Percentiles rank a stretch among this genome's conserved stretches.
These are phyloP conservation scores for Lizanozyma gosingica DNA, from an alignment of 1,139 yeast species.

Conservation along the genomic window DNA sequence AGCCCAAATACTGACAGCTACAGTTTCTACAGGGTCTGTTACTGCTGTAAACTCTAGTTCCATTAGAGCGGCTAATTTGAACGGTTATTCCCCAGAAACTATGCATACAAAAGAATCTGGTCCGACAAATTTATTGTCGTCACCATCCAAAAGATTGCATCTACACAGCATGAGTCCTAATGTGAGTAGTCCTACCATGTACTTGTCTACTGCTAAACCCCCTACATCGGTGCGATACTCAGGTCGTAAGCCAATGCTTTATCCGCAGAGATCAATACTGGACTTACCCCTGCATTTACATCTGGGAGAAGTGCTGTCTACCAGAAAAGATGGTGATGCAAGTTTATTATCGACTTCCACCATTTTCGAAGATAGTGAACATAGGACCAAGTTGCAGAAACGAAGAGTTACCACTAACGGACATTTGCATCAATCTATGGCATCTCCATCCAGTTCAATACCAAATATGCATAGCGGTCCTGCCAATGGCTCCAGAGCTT, in stretches of 20 bases:
- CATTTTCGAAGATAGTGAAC: neutral
- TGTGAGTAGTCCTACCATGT: conserved; percentile 23
- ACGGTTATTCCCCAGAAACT: neutral
- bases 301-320: neutral
- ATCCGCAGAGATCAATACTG: neutral
- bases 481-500: too few species aligned
- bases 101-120: too few species aligned
- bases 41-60: neutral
- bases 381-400: neutral
- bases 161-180: conserved; percentile 37
- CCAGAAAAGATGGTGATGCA: conserved; percentile 1
- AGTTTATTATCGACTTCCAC: conserved; percentile 5
- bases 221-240: conserved; percentile 9
- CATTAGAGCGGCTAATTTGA: too few species aligned
- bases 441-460: conserved; percentile 2
- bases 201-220: conserved; percentile 9
- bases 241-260: neutral
- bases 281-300: neutral
- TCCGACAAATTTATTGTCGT: conserved; percentile 3
- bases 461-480: too few species aligned
- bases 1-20: neutral
- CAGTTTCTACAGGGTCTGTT: neutral
- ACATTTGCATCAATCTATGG: neutral
- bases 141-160: conserved; percentile 25
- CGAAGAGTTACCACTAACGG: neutral